Base-by-base conservation (phyloP, 2,329 filamentous ascomycete genomes). In the Colletotrichum abscissum region DNA sequence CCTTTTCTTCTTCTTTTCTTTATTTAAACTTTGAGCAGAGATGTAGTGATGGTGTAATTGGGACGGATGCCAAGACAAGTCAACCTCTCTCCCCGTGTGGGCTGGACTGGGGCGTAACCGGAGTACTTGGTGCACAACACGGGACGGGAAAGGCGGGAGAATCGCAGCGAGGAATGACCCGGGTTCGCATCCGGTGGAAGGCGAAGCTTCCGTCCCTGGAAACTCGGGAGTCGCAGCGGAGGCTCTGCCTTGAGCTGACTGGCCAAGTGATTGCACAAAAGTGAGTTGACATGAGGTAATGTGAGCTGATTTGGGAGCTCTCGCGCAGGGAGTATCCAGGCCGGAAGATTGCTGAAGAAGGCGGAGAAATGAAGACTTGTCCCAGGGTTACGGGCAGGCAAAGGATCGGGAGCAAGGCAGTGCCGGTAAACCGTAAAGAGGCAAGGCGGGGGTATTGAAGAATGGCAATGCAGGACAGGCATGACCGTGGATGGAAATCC, bases 101-200 rank as follows among this genome's bases (percentile, higher is more conserved):
- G 16, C 8, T 35, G 30, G 19, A 9, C 19, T 30, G 26, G 26
- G 38, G 28, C 68, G 56, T 60, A 42, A 42, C 38, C 38, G 38
- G 38, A 42, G 38, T 68, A 35, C 33, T 35, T 35, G 63, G 64
- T 57, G 57, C 35, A 16, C 14, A 42, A 63, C 64, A 68, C 49
- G 57, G 57, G 64, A 68, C 69, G 69, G 68, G 63, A 62, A 58
- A 46, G 38, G 67, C 67, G 67, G 68, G 56, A 67, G 63, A 70
- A 58, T 26, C 16, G 46, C 63, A 62, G 49, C 55, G 57, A 67
- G 49, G 69, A 67, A 64, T 57, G 52, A 19, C 63, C 63, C 14
- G 33, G 57, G 33, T 30, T 14, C 38, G 56, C 38, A 57, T 49
- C 57, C 28, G 64, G 63, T 72, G 35, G 56, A 68, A 38, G 69